Evolutionary conservation across 495 filamentous ascomycete species (phyloP).

Genomic region (Podospora appendiculata): DNA sequence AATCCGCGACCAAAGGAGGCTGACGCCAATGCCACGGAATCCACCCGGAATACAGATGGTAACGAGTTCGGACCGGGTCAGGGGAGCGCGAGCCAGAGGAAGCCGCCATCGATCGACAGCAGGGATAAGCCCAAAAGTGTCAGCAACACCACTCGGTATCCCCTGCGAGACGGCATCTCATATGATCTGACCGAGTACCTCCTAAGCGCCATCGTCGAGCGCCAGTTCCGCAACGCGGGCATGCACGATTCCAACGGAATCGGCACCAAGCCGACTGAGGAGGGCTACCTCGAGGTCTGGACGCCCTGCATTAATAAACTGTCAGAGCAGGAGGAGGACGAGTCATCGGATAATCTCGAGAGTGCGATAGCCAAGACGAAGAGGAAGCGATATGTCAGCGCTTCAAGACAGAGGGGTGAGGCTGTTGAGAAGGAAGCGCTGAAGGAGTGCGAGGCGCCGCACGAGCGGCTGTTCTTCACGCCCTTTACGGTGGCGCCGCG

Average conservation of each 20-base stretch:
- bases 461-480: conserved; percentile 28
- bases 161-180: conserved; percentile 19
- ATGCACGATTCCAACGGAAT: conserved; percentile 23
- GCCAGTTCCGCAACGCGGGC: conserved; percentile 21
- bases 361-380: not conserved
- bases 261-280: conserved; percentile 7
- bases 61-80: not conserved
- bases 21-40: not conserved
- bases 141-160: not conserved
- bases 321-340: not conserved
- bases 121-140: too few species aligned
- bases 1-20: not conserved
- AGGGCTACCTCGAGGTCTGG: conserved; percentile 21
- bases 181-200: conserved; percentile 21
- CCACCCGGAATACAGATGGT: not conserved
- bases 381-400: not conserved
- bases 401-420: not conserved
- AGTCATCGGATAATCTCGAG: not conserved
- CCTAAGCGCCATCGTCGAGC: conserved; percentile 22
- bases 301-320: conserved; percentile 16
- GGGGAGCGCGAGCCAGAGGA: too few species aligned
- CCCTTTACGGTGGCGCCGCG: conserved; percentile 22
- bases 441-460: conserved; percentile 17
- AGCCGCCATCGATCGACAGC: too few species aligned
- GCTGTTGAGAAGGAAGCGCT: not conserved